A percentile compares a stretch with the other conserved stretches of the same genome.
These are phyloP conservation scores for Vitis hybrid DNA, from an alignment of 177 flowering plant genomes.

Conservation along the genomic window DNA sequence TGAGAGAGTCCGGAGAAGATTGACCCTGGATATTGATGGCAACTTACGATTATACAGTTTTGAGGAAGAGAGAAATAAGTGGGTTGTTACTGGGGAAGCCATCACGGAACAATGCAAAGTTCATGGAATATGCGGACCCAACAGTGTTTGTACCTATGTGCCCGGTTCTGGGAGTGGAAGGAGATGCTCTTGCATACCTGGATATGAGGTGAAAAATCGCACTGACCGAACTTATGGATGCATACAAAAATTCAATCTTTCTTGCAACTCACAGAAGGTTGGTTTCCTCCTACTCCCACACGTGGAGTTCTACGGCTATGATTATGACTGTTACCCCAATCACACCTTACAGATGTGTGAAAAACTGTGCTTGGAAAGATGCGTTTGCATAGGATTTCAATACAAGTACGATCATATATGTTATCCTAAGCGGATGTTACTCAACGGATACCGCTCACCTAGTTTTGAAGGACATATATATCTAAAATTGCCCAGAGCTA, in stretches of 20 bases:
- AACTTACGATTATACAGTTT: conserved; percentile 17
- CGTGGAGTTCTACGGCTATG: conserved; percentile 10
- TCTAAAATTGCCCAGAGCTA: no score
- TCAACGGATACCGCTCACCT: no score
- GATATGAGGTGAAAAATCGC: conserved; percentile 9
- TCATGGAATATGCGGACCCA: conserved; percentile 26
- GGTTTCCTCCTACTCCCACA: background rate
- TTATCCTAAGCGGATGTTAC: no score
- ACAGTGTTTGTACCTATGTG: conserved; percentile 13
- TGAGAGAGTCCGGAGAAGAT: background rate
- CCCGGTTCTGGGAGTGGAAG: conserved; percentile 2
- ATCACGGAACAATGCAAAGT: conserved; percentile 7
- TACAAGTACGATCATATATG: no score
- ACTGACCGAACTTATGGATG: conserved; percentile 20
- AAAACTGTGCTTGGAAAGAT: background rate
- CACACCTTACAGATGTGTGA: conserved; percentile 2
- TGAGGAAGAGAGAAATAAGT: background rate
- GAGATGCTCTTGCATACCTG: conserved; percentile 23
- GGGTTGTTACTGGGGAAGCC: conserved; percentile 24
- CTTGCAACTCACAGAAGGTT: background rate
- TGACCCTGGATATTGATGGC: conserved; percentile 23
- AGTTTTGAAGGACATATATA: no score
- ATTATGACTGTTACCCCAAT: background rate
- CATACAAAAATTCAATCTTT: background rate
- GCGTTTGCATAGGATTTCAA: no score